These are phyloP conservation scores for Chalciporus piperatus DNA, from an alignment of 768 basidiomycete genomes.

Conservation along the genomic window DNA sequence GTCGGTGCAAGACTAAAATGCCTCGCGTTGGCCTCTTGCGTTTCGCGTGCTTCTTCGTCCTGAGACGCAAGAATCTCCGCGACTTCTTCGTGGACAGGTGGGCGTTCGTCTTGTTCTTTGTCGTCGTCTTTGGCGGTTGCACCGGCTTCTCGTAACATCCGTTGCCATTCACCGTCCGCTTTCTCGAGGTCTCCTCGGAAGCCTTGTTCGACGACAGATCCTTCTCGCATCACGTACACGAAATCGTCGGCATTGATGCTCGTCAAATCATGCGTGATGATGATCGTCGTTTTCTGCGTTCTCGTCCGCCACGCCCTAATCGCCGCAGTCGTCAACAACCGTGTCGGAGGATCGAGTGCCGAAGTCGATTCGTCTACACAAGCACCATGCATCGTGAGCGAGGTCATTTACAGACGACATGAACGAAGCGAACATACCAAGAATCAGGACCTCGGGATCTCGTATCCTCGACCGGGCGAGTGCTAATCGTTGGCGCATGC, in stretches of 20 bases:
- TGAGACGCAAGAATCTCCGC: constrained; percentile 48
- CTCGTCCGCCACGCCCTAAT: constrained; percentile 59
- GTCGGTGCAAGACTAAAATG: constrained; percentile 43
- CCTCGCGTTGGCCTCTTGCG: constrained; percentile 27
- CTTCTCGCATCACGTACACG: constrained; percentile 87
- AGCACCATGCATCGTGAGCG: background rate
- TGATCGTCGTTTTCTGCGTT: constrained; percentile 52
- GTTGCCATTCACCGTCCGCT: constrained; percentile 61
- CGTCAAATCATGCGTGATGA: constrained; percentile 91
- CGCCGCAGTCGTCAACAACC: constrained; percentile 79
- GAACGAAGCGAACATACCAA: constrained; percentile 56
- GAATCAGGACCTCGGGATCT: constrained; percentile 85
- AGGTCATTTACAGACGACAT: background rate
- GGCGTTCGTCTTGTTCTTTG: constrained; percentile 26
- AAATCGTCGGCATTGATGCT: constrained; percentile 78
- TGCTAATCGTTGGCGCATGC: constrained; percentile 87
- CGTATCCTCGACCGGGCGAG: constrained; percentile 84
- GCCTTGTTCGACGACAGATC: constrained; percentile 82
- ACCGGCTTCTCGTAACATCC: constrained; percentile 68
- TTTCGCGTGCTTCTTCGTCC: constrained; percentile 34
- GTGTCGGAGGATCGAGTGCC: constrained; percentile 82
- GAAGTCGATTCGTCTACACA: constrained; percentile 74
- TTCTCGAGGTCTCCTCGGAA: constrained; percentile 77
- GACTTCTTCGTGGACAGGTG: constrained; percentile 37
- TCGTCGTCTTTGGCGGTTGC: constrained; percentile 45